A percentile compares a stretch with the other conserved stretches of the same genome.
Evolutionary conservation across 2,329 filamentous ascomycete genomes (phyloP).

Genomic region (Aureobasidium sp.): DNA sequence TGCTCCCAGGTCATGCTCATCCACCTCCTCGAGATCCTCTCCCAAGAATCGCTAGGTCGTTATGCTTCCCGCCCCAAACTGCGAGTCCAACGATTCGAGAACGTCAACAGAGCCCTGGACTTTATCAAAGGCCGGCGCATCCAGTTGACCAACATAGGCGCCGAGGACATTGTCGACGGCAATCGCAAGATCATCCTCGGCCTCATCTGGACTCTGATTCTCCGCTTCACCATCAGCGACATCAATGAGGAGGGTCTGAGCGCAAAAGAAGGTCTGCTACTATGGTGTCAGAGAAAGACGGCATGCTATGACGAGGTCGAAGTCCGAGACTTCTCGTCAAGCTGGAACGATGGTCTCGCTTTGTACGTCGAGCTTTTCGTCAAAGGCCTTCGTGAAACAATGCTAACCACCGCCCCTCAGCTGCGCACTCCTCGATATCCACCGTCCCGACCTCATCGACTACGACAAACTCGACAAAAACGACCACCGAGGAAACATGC

Average conservation of each 20-base stretch:
- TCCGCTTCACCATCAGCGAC: conserved; percentile 96
- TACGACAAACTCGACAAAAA: conserved; percentile 90
- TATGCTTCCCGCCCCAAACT: conserved; percentile 96
- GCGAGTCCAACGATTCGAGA: conserved; percentile 94
- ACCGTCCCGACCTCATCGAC: conserved; percentile 93
- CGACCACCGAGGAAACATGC: conserved; percentile 95
- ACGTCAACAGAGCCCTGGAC: conserved; percentile 90
- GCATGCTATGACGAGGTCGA: conserved; percentile 97
- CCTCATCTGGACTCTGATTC: conserved; percentile 96
- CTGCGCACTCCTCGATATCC: conserved; percentile 92
- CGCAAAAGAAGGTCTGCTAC: conserved; percentile 85
- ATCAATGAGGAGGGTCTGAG: conserved; percentile 98
- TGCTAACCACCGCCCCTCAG: conserved; percentile 24
- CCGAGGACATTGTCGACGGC: conserved; percentile 95
- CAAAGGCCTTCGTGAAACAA: not conserved
- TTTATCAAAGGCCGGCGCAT: conserved; percentile 88
- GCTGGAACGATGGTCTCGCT: conserved; percentile 95
- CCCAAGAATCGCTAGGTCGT: conserved; percentile 86
- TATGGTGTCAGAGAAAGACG: conserved; percentile 98
- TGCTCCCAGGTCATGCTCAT: conserved; percentile 75
- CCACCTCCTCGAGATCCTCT: conserved; percentile 93
- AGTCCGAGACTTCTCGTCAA: conserved; percentile 86
- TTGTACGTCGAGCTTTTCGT: conserved; percentile 47
- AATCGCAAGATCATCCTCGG: conserved; percentile 97
- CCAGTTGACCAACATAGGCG: conserved; percentile 97